Percentiles rank a stretch among this genome's conserved stretches.
These are phyloP conservation scores for Collariella sp. DNA, from an alignment of 495 filamentous ascomycete genomes.

Conservation along the genomic window DNA sequence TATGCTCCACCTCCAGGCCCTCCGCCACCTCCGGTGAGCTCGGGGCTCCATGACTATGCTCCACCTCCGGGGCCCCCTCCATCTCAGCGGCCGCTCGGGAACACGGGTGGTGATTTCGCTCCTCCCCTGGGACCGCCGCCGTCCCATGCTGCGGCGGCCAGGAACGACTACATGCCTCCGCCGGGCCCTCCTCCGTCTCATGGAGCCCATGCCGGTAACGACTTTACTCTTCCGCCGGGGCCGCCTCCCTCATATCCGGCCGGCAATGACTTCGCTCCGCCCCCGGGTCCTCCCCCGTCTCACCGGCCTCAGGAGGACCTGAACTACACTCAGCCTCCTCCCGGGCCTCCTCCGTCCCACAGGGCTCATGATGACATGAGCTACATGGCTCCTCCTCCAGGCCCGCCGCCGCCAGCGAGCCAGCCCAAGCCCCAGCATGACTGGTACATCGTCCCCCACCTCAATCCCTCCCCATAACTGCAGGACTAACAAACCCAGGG, in stretches of 20 bases:
- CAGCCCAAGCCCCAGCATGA: slow-evolving; percentile 50
- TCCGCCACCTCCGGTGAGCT: slow-evolving; percentile 8
- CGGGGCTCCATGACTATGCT: slow-evolving; percentile 20
- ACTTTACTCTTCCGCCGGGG: slow-evolving; percentile 31
- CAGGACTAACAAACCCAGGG: slow-evolving; percentile 27
- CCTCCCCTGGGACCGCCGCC: slow-evolving; percentile 35
- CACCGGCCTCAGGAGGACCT: slow-evolving; percentile 11
- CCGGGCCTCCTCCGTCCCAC: slow-evolving; percentile 32
- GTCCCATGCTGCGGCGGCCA: slow-evolving; percentile 15
- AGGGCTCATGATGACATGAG: slow-evolving; percentile 8
- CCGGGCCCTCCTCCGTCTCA: slow-evolving; percentile 28
- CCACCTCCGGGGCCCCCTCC: slow-evolving; percentile 29
- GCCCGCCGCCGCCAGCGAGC: slow-evolving; percentile 39
- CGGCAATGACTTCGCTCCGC: slow-evolving; percentile 25
- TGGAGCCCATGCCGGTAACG: not conserved
- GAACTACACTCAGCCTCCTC: slow-evolving; percentile 12
- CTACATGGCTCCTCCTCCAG: slow-evolving; percentile 32
- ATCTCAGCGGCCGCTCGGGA: slow-evolving; percentile 11
- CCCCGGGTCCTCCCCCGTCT: slow-evolving; percentile 30
- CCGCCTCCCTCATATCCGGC: slow-evolving; percentile 24
- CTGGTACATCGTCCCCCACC: slow-evolving; percentile 34
- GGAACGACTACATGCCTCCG: slow-evolving; percentile 31
- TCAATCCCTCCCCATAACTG: not conserved
- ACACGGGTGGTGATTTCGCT: slow-evolving; percentile 19
- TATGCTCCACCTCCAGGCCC: slow-evolving; percentile 30